Percentiles rank a stretch among this genome's conserved stretches.
Conservation (phyloP, 306 rosid species). For the Potentilla sterilis region DNA sequence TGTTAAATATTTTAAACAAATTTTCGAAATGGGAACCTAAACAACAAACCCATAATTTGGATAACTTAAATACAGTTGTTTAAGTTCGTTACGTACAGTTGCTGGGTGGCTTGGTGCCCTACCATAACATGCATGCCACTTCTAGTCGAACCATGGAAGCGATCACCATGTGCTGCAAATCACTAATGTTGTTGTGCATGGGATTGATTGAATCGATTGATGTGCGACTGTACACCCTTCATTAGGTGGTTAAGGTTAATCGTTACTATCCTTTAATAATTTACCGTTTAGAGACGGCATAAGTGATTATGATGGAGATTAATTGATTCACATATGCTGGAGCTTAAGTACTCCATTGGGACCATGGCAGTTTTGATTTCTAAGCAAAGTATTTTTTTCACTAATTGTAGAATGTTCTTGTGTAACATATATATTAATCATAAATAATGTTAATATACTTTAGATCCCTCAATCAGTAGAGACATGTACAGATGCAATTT, state of each 20-base stretch:
- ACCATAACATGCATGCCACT: constrained; percentile 11
- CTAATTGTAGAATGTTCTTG: background rate
- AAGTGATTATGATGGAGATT: constrained; percentile 14
- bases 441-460: background rate
- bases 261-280: background rate
- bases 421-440: background rate
- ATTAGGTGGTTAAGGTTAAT: background rate
- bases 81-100: background rate
- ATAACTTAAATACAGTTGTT: background rate
- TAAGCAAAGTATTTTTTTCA: constrained; percentile 41
- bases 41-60: background rate
- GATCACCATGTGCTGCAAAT: constrained; percentile 9
- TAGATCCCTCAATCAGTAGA: background rate
- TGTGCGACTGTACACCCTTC: background rate
- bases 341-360: background rate
- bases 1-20: no score
- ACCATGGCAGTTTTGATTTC: constrained; percentile 41
- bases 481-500: no score
- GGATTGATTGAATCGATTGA: background rate
- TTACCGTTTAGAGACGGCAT: constrained; percentile 5
- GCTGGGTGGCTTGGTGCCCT: background rate
- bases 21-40: background rate
- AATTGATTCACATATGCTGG: constrained; percentile 1
- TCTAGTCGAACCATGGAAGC: background rate
- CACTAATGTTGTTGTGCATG: background rate